Evolutionary conservation across 192 early-diverging fungal genomes (phyloP), one percentile per base, ranked within the genome.

Genomic region (Podila epicladia): DNA sequence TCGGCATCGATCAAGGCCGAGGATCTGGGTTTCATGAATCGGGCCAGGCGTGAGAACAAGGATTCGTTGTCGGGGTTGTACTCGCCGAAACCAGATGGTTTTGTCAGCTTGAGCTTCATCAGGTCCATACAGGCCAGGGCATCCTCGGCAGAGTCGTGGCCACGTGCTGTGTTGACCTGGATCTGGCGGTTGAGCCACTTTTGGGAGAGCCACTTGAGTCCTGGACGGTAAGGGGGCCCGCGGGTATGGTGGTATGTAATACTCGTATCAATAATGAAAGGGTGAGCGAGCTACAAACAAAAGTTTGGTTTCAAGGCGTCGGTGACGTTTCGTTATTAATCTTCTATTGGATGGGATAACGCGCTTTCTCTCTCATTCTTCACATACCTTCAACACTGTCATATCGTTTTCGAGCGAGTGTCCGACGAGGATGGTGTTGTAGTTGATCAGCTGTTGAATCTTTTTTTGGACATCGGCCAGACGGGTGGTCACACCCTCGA

Each of bases 71-170:
- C 70, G 55, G 82, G 69, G 26, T 33, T 41, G 33, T 68, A 79
- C 38, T 74, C 68, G 33, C 88, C 87, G 64, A 82, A 89, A 11
- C 49, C 64, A 19, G 67, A 28, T 4, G 84, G 83, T 13, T 82
- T 69, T 51, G 72, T 51, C 35, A 92, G n/a, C 35, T 88, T 91
- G 45, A 87, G 69, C 71, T 89, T 85, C 37, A 91, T 75, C 0
- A 94, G 60, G 74, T 94, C 92, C 61, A 94, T 71, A 22, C 86
- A 85, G 12, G 91, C 88, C 24, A 71, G 64, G 17, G 93, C 91
- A 88, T 94, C 93, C 72, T 93, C 91, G 24, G 83, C 71, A 66
- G 88, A 87, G 78, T 93, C 91, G 85, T 94, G 93, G 41, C 93
- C 92, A 60, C 74, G 67, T 6, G 62, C 69, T 5, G 33, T 38